Evolutionary conservation across 2,329 filamentous ascomycete genomes (phyloP), one percentile per base, ranked within the genome.

Genomic region (Alternaria dauci): DNA sequence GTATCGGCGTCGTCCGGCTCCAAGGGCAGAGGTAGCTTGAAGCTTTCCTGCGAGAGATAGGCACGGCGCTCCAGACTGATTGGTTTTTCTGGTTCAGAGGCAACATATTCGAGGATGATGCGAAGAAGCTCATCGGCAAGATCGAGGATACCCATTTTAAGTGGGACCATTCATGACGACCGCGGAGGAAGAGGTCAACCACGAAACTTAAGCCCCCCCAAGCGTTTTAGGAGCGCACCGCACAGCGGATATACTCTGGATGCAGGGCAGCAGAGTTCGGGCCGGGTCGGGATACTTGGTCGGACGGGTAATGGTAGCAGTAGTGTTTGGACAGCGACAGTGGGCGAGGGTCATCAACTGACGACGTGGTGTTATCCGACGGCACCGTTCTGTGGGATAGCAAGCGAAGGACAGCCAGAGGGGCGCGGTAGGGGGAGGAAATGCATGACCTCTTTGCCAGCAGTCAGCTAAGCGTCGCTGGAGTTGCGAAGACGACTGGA

Each of bases 21-120:
- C 5, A 79, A 78, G 8, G 76, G 78, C 12, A 78, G 78, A 43
- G 81, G 80, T 52, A 75, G 76, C 61, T 80, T 81, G 74, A 85
- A 83, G 75, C 81, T 83, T 70, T 85, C 84, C 59, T 82, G 81
- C 25, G 84, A 85, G 32, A 85, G 77, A 68, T 83, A 85, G 59
- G 80, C 81, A 63, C 82, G 78, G 55, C 82, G 79, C 63, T 84
- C 83, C 53, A 84, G 79, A 36, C 78, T 81, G 57, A 84, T 80
- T 30, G 82, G 79, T 69, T 82, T 83, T 47, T 84, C 81, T 34
- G 82, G 80, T 62, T 85, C 82, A n/a, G 81, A 80, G 55, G 82
- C 81, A 65, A 86, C 81, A 65, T 83, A 78, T 68, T 84, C 82
- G 65, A 86, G 78, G 26, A 86, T 83, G 57, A 80, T 79, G 59